A percentile compares a stretch with the other conserved stretches of the same genome.
Evolutionary conservation across 495 filamentous ascomycete species (phyloP).

Genomic region (Hypoxylon fuscum): DNA sequence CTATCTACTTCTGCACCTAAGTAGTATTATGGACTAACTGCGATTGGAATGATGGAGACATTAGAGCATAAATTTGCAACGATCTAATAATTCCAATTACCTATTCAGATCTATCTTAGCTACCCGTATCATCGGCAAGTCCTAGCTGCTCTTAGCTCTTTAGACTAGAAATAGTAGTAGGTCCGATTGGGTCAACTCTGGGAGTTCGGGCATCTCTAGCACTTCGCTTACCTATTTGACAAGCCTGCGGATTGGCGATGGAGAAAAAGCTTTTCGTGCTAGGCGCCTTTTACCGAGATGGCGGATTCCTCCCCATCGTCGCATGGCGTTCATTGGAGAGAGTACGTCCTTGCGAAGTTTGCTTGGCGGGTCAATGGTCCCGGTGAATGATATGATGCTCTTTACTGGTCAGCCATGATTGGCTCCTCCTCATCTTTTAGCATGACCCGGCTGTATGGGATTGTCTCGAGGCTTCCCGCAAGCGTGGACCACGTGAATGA

Average conservation of each 20-base stretch:
- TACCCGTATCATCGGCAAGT: conserved; percentile 2
- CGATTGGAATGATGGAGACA: no score
- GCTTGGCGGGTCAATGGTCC: not conserved
- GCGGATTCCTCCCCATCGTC: not conserved
- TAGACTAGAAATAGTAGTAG: conserved; percentile 4
- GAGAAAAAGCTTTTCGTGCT: not conserved
- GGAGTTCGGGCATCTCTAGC: not conserved
- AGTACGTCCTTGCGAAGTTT: not conserved
- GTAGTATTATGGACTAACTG: no score
- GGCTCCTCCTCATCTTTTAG: conserved; percentile 1
- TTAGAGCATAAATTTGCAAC: no score
- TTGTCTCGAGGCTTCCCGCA: not conserved
- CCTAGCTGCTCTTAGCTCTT: conserved; percentile 6
- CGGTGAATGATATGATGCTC: not conserved
- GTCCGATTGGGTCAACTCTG: conserved; percentile 24
- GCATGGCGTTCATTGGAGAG: conserved; percentile 3
- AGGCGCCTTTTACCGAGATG: not conserved
- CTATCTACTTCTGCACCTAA: no score
- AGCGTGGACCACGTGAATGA: not conserved
- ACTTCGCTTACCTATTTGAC: conserved; percentile 4
- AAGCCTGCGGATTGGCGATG: not conserved
- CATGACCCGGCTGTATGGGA: conserved; percentile 15
- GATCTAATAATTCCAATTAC: conserved; percentile 1
- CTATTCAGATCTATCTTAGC: not conserved
- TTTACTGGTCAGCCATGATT: not conserved